Evolutionary conservation across 2,329 filamentous ascomycete genomes (phyloP).

Genomic region (Xylariaceae sp.): DNA sequence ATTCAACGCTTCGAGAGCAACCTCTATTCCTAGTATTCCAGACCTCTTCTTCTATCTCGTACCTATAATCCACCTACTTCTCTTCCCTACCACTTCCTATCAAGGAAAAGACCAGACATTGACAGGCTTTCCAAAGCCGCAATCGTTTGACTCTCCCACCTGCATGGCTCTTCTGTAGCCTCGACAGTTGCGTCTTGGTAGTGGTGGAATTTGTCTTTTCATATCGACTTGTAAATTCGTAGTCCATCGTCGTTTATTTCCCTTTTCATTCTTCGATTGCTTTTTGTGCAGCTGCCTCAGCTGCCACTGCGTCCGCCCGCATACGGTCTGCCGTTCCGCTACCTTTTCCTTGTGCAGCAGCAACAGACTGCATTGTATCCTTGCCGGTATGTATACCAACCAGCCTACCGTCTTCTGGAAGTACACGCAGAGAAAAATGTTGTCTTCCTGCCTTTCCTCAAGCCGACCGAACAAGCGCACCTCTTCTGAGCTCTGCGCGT

Average conservation of each 20-base stretch:
- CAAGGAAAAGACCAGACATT: too few relatives aligned
- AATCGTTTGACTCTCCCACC: too few relatives aligned
- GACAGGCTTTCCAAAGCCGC: too few relatives aligned
- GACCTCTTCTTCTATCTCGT: too few relatives aligned
- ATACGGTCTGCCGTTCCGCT: slow-evolving; percentile 7
- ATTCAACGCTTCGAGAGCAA: too few relatives aligned
- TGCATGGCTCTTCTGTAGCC: too few relatives aligned
- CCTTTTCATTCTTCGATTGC: background rate
- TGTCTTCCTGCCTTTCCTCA: background rate
- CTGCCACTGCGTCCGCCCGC: slow-evolving; percentile 8
- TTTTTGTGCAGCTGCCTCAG: background rate
- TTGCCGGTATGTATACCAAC: background rate
- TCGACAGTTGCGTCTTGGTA: too few relatives aligned
- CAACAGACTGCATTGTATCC: slow-evolving; percentile 4
- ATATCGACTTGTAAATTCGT: background rate
- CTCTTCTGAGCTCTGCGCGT: background rate
- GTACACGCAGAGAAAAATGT: background rate
- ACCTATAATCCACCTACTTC: too few relatives aligned
- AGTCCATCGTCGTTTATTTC: background rate
- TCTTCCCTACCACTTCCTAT: too few relatives aligned
- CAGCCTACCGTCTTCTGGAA: background rate
- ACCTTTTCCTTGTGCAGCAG: background rate
- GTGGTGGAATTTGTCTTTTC: too few relatives aligned
- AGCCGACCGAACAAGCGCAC: background rate
- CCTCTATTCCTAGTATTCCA: too few relatives aligned